Evolutionary conservation across 164 flowering plant species (phyloP).

Genomic region (Magnolia changhungtana): DNA sequence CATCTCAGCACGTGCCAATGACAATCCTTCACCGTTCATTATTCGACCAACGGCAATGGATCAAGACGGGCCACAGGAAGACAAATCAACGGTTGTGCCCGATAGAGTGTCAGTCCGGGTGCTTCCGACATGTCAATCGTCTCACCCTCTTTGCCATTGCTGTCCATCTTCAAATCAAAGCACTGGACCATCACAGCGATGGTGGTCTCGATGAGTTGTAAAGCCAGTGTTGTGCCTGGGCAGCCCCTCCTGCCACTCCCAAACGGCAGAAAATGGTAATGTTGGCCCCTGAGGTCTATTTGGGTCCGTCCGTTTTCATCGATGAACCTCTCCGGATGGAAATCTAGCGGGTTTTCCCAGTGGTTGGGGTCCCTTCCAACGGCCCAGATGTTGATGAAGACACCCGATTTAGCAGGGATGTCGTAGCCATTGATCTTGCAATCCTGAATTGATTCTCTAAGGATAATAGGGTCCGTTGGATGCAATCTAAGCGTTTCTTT

Average conservation of each 20-base stretch:
- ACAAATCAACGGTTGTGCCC: conserved; percentile 29
- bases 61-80: conserved; percentile 11
- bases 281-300: conserved; percentile 32
- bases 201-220: conserved; percentile 25
- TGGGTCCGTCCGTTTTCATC: conserved; percentile 12
- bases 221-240: conserved; percentile 39
- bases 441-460: conserved; percentile 31
- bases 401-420: conserved; percentile 36
- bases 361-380: conserved; percentile 50
- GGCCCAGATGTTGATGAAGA: conserved; percentile 52
- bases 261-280: conserved; percentile 45
- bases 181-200: conserved; percentile 46
- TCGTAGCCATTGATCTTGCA: conserved; percentile 37
- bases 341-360: conserved; percentile 55
- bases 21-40: not conserved
- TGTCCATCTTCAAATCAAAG: conserved; percentile 42
- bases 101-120: conserved; percentile 28
- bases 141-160: conserved; percentile 2
- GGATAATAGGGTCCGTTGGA: conserved; percentile 40
- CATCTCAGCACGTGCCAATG: too few relatives aligned
- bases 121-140: conserved; percentile 37
- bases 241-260: conserved; percentile 58
- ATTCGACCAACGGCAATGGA: conserved; percentile 11
- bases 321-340: conserved; percentile 57
- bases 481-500: conserved; percentile 58